A percentile compares a stretch with the other conserved stretches of the same genome.
Conservation (phyloP, 2,329 filamentous ascomycete genomes). For the Arthrobotrys sphaeroides region DNA sequence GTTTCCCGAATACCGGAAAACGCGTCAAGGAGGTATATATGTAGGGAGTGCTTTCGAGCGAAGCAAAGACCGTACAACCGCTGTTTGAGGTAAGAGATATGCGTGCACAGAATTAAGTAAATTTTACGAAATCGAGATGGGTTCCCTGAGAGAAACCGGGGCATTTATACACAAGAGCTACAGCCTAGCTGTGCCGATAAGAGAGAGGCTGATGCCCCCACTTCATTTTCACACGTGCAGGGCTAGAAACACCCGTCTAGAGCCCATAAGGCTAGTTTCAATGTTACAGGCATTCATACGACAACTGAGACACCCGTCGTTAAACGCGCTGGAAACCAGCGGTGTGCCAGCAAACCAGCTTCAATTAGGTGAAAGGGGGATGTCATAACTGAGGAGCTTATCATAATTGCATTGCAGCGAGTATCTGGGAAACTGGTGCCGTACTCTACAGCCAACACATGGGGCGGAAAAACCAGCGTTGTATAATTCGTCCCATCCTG, state of each 20-base stretch:
- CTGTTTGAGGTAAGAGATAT: too few species aligned
- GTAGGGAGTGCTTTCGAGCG: background rate
- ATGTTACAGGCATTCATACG: background rate
- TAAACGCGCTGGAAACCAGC: background rate
- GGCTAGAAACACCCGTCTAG: background rate
- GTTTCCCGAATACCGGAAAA: background rate
- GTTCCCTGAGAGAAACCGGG: background rate
- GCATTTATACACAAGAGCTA: constrained; percentile 28
- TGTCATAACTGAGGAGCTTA: background rate
- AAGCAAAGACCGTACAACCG: too few species aligned
- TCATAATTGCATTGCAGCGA: too few species aligned
- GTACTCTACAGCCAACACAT: too few species aligned
- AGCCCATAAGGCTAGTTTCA: background rate
- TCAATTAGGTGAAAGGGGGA: background rate
- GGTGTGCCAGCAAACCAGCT: background rate
- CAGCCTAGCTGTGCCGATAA: background rate
- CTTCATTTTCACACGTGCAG: background rate
- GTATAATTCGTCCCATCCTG: background rate
- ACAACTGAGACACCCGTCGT: background rate
- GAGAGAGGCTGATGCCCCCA: background rate
- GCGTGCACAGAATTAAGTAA: constrained; percentile 21
- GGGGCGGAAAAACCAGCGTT: constrained; percentile 8
- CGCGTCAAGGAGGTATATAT: background rate
- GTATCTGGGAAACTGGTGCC: too few species aligned
- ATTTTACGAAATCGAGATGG: constrained; percentile 26